Conservation (phyloP, 177 flowering plant species). For the Vitis hybrid region DNA sequence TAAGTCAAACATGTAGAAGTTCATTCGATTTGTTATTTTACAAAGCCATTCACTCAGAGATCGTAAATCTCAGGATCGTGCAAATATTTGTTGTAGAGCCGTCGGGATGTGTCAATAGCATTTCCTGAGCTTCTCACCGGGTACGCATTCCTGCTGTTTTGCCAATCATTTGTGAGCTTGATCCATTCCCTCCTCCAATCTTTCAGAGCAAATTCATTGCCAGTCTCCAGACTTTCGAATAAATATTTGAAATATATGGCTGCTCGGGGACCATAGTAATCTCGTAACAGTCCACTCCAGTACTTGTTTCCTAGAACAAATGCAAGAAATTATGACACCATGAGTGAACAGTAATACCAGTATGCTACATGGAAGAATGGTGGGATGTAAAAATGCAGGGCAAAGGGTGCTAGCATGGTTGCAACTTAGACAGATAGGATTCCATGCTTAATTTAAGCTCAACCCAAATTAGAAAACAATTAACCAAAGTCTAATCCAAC, state of each 20-base stretch:
- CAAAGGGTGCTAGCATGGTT: too few species aligned
- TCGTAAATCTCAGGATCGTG: constrained; percentile 10
- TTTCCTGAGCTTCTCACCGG: constrained; percentile 45
- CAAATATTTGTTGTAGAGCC: constrained; percentile 56
- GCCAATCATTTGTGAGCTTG: constrained; percentile 74
- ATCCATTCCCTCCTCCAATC: constrained; percentile 82
- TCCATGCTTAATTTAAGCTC: too few species aligned
- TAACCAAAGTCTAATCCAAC: too few species aligned
- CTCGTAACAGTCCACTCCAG: constrained; percentile 74
- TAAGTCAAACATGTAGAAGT: too few species aligned
- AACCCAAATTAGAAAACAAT: too few species aligned
- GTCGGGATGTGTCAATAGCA: constrained; percentile 43
- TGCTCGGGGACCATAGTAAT: constrained; percentile 78
- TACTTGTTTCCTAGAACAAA: constrained; percentile 61
- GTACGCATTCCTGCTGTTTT: constrained; percentile 38
- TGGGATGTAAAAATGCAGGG: too few species aligned
- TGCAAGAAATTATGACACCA: not conserved
- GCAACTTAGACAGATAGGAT: too few species aligned
- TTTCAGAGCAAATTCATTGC: constrained; percentile 38
- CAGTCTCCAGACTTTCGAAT: constrained; percentile 46
- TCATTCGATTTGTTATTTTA: too few species aligned
- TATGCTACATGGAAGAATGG: too few species aligned
- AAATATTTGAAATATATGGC: constrained; percentile 65
- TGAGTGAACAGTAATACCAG: too few species aligned
- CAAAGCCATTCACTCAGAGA: not conserved